Base-by-base conservation (phyloP, 2,329 filamentous ascomycete genomes). In the Botrytis squamosa region DNA sequence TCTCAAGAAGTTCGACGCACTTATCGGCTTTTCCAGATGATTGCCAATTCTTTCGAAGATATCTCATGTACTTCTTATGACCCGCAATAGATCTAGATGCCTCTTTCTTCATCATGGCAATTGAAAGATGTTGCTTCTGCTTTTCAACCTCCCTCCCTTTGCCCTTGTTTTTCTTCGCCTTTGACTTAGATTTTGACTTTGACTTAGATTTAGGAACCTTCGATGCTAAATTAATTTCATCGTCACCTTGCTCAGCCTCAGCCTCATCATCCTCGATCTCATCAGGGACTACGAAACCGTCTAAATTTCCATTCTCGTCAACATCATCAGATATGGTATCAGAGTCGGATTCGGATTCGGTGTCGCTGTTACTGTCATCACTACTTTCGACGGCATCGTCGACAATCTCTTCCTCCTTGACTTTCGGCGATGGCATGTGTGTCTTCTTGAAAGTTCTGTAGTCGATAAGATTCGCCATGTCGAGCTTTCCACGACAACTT, bases 11-110 rank as follows among this genome's bases (percentile, higher is more conserved):
- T 72, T 92, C 88, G 73, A 93, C 83, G 10, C 89, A 89, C 80
- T 91, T 90, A 36, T 89, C 88, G 44, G 93, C 90, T 82, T 95
- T 96, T 42, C 92, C 89, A 33, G 92, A 96, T 2, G 92, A 86
- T 73, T 91, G 83, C 88, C 90, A 97, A 42, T 89, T 86, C 80
- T 95, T 73, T 90, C 89, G 66, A 89, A 96, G 25, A 90, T 87
- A 76, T 90, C 83, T 88, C 90, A 97, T 70, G 87, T 88, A 97
- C 76, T 87, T 88, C 75, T 85, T 86, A 78, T 91, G 92, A 4
- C 91, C 89, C 20, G 86, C 86, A 42, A 85, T 86, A 82, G 89
- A 95, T 75, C 87, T 89, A 67, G 85, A 84, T 0, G 89, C 90
- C 40, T 92, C 87, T 73, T 89, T 88, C 77, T 93, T 93, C 25